Conservation (phyloP, 2,329 filamentous ascomycete genomes). For the Hymenoscyphus albidus region DNA sequence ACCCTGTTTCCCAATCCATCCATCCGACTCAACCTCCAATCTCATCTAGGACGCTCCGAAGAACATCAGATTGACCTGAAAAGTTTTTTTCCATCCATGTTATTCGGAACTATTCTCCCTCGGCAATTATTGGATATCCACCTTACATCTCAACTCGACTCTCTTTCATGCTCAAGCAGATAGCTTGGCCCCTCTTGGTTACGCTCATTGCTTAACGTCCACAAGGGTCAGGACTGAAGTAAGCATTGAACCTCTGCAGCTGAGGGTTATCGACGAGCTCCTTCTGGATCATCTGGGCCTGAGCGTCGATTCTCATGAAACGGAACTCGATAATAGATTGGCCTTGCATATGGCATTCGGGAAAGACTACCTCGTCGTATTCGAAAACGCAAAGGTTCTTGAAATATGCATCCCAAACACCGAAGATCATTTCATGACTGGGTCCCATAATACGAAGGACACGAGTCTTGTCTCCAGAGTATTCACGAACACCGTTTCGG, state of each 20-base stretch:
- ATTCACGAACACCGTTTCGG: neutral
- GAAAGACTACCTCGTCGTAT: neutral
- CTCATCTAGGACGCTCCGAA: too few species aligned
- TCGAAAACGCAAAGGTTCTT: constrained; percentile 4
- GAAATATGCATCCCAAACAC: constrained; percentile 6
- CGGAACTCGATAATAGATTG: constrained; percentile 10
- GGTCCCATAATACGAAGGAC: constrained; percentile 7
- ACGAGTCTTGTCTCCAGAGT: neutral
- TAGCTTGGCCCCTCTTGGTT: too few species aligned
- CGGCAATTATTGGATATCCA: too few species aligned
- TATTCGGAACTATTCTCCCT: too few species aligned
- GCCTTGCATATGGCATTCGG: neutral
- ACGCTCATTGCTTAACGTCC: neutral
- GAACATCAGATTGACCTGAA: too few species aligned
- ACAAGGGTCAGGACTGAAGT: constrained; percentile 10
- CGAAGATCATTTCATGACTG: constrained; percentile 2
- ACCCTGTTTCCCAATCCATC: too few species aligned
- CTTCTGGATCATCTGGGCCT: constrained; percentile 9
- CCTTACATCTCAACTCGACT: too few species aligned
- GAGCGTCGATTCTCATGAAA: constrained; percentile 10
- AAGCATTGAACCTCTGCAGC: neutral
- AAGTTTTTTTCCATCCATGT: too few species aligned
- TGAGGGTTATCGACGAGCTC: neutral
- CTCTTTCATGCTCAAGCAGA: too few species aligned
- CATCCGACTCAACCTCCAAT: too few species aligned